phyloP scores from a whole-genome alignment of 139 green algal species.

The Diplosphaera chodatii region DNA sequence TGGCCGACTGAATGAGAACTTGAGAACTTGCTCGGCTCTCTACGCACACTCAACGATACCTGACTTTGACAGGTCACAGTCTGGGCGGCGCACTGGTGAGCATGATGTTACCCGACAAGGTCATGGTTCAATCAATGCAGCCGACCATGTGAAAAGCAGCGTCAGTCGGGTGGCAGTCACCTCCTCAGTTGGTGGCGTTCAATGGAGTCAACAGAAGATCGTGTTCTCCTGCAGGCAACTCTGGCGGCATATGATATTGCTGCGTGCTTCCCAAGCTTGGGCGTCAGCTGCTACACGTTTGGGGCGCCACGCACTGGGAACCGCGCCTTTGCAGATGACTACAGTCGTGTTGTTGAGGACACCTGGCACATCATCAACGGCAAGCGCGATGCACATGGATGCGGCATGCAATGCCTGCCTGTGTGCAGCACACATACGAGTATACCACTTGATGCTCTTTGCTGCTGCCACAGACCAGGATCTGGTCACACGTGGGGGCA shows the following conservation, averaged over 20 bases:
- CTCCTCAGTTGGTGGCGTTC: too few species aligned
- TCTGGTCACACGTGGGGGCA: background rate
- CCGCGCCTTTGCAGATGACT: slow-evolving; percentile 42
- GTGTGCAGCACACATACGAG: too few species aligned
- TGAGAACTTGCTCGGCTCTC: background rate
- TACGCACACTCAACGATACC: too few species aligned
- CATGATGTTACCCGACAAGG: too few species aligned
- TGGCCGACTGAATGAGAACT: background rate
- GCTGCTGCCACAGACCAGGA: background rate
- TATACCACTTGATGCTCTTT: too few species aligned
- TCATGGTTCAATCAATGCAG: too few species aligned
- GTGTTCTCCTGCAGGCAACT: too few species aligned
- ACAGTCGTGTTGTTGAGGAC: slow-evolving; percentile 35
- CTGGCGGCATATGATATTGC: too few species aligned
- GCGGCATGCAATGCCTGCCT: too few species aligned
- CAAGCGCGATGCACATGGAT: slow-evolving; percentile 9
- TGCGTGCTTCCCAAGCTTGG: background rate
- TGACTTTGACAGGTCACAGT: slow-evolving; percentile 64
- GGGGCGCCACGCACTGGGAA: slow-evolving; percentile 56
- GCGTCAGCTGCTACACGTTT: slow-evolving; percentile 41
- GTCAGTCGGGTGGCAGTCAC: too few species aligned
- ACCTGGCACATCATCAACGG: slow-evolving; percentile 61
- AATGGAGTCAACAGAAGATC: too few species aligned
- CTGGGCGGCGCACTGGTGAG: slow-evolving; percentile 79
- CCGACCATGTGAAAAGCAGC: too few species aligned